These are phyloP conservation scores for Echinosophora koreensis DNA, from an alignment of 306 rosid genomes.

Conservation along the genomic window DNA sequence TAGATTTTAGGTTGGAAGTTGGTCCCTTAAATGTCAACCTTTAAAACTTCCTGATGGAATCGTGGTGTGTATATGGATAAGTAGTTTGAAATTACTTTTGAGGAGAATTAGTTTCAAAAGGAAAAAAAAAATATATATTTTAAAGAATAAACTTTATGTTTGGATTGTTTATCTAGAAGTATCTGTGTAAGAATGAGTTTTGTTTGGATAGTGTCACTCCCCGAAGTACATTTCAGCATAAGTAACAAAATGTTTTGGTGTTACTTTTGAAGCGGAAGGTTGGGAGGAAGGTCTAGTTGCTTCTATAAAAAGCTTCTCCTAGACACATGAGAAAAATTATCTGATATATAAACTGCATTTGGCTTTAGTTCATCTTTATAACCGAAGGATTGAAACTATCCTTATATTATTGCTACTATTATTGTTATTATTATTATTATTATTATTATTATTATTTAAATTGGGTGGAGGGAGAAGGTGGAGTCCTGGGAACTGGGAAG, in stretches of 20 bases:
- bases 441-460: neutral
- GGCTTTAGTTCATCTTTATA: neutral
- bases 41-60: neutral
- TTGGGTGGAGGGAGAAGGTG: conserved; percentile 33
- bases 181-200: too few relatives aligned
- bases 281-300: neutral
- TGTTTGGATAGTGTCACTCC: too few relatives aligned
- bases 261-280: neutral
- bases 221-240: neutral
- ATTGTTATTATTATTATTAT: neutral
- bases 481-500: conserved; percentile 2
- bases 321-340: neutral
- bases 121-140: too few relatives aligned
- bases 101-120: too few relatives aligned
- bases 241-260: neutral
- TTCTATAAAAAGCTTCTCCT: neutral
- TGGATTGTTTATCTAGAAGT: too few relatives aligned
- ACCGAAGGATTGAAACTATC: neutral
- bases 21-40: conserved; percentile 8
- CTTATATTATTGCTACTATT: neutral
- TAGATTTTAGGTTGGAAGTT: neutral
- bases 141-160: too few relatives aligned
- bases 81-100: too few relatives aligned
- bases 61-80: neutral
- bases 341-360: neutral